Evolutionary conservation across 2,329 filamentous ascomycete species (phyloP).

Genomic region (Claviceps maximensis): DNA sequence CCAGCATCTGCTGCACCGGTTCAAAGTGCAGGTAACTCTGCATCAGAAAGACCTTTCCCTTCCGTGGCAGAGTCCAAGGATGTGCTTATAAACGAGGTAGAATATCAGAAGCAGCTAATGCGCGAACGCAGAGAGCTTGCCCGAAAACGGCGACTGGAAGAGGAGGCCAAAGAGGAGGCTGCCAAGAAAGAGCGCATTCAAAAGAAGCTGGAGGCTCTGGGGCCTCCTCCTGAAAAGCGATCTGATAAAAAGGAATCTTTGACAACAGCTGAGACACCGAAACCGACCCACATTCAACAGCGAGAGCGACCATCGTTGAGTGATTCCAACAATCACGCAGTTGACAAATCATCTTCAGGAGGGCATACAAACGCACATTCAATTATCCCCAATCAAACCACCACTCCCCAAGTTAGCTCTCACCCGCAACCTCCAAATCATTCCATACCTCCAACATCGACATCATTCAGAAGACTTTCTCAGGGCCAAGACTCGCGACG

Average conservation of each 20-base stretch:
- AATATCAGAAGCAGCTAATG: slow-evolving; percentile 60
- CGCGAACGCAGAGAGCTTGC: slow-evolving; percentile 55
- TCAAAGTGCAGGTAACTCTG: slow-evolving; percentile 16
- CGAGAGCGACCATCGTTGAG: slow-evolving; percentile 13
- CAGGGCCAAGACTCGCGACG: slow-evolving; percentile 21
- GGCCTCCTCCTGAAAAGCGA: slow-evolving; percentile 48
- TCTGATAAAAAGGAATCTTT: slow-evolving; percentile 37
- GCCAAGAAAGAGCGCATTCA: slow-evolving; percentile 57
- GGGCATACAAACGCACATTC: slow-evolving; percentile 1
- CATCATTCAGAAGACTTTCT: slow-evolving; percentile 15
- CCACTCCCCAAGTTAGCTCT: slow-evolving; percentile 3
- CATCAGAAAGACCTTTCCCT: slow-evolving; percentile 18
- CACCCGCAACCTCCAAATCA: slow-evolving; percentile 9
- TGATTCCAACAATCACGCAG: slow-evolving; percentile 8
- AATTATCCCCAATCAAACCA: neutral
- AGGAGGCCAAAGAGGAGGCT: slow-evolving; percentile 61
- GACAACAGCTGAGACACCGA: slow-evolving; percentile 27
- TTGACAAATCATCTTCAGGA: neutral
- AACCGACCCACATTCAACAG: slow-evolving; percentile 22
- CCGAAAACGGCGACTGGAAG: slow-evolving; percentile 52
- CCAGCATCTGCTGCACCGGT: slow-evolving; percentile 27
- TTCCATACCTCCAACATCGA: slow-evolving; percentile 8
- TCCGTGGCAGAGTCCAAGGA: slow-evolving; percentile 17
- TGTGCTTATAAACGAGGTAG: slow-evolving; percentile 40
- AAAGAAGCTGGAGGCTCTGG: slow-evolving; percentile 58